Conservation (phyloP, 768 basidiomycete species). For the Suillus subaureus region DNA sequence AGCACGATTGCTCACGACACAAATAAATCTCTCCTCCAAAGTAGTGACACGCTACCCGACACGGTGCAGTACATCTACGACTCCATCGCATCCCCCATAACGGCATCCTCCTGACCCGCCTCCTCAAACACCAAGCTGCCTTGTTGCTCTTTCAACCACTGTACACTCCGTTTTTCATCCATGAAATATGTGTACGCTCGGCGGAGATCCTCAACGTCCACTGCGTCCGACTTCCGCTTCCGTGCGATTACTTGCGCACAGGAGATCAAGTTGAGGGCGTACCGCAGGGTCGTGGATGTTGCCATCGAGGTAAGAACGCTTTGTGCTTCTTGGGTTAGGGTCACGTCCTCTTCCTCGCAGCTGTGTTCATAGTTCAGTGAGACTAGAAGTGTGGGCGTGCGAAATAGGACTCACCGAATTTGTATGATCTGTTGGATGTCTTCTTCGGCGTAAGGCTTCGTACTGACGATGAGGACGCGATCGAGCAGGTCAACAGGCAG, state of each 20-base stretch:
- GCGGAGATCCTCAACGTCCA: conserved; percentile 84
- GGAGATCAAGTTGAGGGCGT: conserved; percentile 93
- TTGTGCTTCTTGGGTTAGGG: conserved; percentile 69
- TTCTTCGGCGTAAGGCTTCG: conserved; percentile 77
- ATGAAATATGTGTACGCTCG: conserved; percentile 88
- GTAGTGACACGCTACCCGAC: too few relatives aligned
- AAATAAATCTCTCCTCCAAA: not conserved
- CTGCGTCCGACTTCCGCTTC: conserved; percentile 77
- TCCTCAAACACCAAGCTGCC: conserved; percentile 77
- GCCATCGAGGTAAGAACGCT: conserved; percentile 90
- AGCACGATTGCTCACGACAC: not conserved
- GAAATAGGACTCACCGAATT: conserved; percentile 60
- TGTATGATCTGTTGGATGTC: conserved; percentile 92
- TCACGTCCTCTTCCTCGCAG: conserved; percentile 95
- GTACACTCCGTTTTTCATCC: conserved; percentile 90
- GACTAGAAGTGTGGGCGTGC: not conserved
- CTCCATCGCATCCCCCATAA: conserved; percentile 39
- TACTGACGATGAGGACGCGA: conserved; percentile 94
- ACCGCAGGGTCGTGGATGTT: conserved; percentile 85
- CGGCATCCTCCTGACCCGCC: conserved; percentile 34
- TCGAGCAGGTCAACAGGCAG: conserved; percentile 94
- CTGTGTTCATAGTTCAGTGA: conserved; percentile 37
- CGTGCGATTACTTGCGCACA: conserved; percentile 85
- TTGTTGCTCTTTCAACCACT: conserved; percentile 88
- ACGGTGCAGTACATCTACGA: conserved; percentile 13